Conservation (phyloP, 140 eudicot species). For the Flaveria floridana region DNA sequence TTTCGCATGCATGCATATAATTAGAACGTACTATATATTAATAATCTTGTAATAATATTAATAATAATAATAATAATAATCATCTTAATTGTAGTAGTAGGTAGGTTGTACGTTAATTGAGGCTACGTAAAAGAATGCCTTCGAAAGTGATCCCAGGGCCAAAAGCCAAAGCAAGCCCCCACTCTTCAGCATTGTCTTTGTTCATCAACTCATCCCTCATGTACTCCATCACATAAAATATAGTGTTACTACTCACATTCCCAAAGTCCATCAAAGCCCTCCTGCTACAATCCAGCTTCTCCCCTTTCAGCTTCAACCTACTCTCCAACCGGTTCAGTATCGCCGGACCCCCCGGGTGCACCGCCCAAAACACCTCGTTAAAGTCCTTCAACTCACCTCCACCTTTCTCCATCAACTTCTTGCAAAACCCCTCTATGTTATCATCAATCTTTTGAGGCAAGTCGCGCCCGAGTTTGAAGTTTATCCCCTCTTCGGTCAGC, state of each 20-base stretch:
- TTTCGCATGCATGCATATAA: not conserved
- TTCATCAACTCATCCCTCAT: conserved; percentile 78
- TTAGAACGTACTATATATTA: too few relatives aligned
- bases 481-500: conserved; percentile 75
- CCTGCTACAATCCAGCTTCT: conserved; percentile 73
- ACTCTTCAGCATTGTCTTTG: conserved; percentile 61
- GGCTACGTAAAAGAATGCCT: conserved; percentile 83
- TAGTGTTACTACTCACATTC: conserved; percentile 92
- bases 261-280: conserved; percentile 90
- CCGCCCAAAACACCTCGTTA: conserved; percentile 73
- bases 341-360: conserved; percentile 55
- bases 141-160: conserved; percentile 96
- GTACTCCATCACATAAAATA: conserved; percentile 81
- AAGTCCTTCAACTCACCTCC: conserved; percentile 38
- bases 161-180: conserved; percentile 90
- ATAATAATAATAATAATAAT: not conserved
- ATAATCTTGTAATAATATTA: too few relatives aligned
- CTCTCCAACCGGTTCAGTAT: conserved; percentile 74
- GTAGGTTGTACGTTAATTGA: conserved; percentile 19
- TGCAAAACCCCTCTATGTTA: conserved; percentile 83
- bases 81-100: not conserved
- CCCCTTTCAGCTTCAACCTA: conserved; percentile 43
- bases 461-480: conserved; percentile 77
- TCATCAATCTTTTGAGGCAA: conserved; percentile 78
- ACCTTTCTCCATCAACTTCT: conserved; percentile 55